phyloP scores from a whole-genome alignment of 148 eudicot species.

The Vaccinium myrtillus region DNA sequence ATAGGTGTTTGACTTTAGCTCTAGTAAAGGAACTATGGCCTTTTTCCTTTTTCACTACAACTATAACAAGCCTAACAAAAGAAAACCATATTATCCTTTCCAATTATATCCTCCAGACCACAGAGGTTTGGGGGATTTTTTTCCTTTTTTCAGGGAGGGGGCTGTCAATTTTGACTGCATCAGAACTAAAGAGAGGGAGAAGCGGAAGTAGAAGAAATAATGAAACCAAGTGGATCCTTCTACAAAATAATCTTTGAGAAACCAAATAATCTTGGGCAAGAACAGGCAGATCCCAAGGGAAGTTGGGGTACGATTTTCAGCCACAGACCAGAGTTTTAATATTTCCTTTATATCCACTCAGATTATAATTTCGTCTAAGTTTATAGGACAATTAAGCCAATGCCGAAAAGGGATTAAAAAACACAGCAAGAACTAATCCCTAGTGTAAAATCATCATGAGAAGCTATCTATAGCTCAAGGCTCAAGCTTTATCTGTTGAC shows the following conservation, averaged over 20 bases:
- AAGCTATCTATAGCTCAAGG: neutral
- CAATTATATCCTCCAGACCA: neutral
- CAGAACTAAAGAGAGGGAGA: neutral
- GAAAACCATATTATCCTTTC: neutral
- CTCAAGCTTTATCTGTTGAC: neutral
- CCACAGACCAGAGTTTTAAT: neutral
- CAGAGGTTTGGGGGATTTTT: neutral
- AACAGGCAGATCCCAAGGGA: neutral
- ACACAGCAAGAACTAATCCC: neutral
- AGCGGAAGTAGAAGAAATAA: neutral
- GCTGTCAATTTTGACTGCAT: neutral
- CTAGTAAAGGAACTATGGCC: neutral
- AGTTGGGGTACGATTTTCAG: neutral
- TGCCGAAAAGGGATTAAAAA: neutral
- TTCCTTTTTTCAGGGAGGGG: too few species aligned
- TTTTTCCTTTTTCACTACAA: neutral
- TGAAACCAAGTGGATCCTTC: neutral
- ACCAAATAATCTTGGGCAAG: too few species aligned
- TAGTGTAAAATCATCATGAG: neutral
- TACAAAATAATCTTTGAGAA: neutral
- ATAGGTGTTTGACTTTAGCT: neutral
- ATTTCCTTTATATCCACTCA: neutral
- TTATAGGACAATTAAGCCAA: neutral
- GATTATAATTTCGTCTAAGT: neutral
- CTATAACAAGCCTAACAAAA: neutral